Base-by-base conservation (phyloP, 1,284 basidiomycete genomes). In the Ganoderma leucocontextum region DNA sequence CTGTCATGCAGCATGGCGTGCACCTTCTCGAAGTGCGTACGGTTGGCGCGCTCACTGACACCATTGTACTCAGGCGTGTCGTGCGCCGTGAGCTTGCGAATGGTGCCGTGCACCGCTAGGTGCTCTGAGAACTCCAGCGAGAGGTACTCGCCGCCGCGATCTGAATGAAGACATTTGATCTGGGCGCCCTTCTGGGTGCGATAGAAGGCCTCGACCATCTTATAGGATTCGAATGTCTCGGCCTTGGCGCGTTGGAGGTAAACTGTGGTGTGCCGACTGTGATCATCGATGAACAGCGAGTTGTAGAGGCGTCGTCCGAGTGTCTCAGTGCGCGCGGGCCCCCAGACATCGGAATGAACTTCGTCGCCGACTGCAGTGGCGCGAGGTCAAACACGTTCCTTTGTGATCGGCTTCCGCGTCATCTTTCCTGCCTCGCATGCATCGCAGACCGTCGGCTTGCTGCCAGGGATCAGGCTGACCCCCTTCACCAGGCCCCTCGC, bases 31-130 rank as follows among this genome's bases (percentile, higher is more conserved):
- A 73, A 22, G 19, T 73, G n/a, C 29, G 75, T 83, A 4, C 75
- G 71, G 65, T 82, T 82, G 13, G 79, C 70, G 1, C 78, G 71
- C 68, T 84, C 82, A 1, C 76, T 75, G 64, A 82, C 76, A 8
- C 82, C 80, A 63, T 83, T 83, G 44, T 49, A 49, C n/a, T 49
- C 44, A 8, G 44, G 44, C 29, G 2, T 29, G 29, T 29, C 29
- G 29, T 29, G 29, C 29, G 29, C 29, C 3, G 15, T 22, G 47
- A 68, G 55, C 38, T 69, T 60, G 4, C 65, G 60, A 0, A 52
- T 13, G 0, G 66, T 72, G 19, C 71, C 69, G 1, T 63, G 22
- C 38, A 42, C 22, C 0, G 17, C 38, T 1, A 68, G 64, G 19
- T 60, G 55, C 10, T 63, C 29, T 0, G 41, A 19, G 49, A 72